Evolutionary conservation across 768 basidiomycete genomes (phyloP).

Genomic region (Naematelia aurantialba): DNA sequence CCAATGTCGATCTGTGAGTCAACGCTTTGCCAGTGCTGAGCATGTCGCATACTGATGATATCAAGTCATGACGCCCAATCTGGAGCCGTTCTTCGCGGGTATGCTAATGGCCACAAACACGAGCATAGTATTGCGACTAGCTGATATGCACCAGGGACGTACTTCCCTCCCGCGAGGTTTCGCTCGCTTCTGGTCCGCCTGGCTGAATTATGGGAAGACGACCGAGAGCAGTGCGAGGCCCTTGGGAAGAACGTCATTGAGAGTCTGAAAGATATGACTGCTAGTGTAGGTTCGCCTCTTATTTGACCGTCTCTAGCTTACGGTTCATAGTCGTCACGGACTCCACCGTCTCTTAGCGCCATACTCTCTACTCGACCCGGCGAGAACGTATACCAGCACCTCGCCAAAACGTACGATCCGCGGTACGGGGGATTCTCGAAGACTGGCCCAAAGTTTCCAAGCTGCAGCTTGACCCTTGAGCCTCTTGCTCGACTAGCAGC

Average conservation of each 20-base stretch:
- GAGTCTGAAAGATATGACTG: slow-evolving; percentile 31
- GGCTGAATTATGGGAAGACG: slow-evolving; percentile 40
- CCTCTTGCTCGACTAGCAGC: slow-evolving; percentile 34
- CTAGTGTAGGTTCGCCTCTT: background rate
- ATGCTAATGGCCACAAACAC: too few relatives aligned
- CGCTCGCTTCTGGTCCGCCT: slow-evolving; percentile 29
- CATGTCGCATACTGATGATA: background rate
- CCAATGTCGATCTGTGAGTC: slow-evolving; percentile 45
- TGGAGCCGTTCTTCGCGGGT: slow-evolving; percentile 44
- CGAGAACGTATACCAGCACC: slow-evolving; percentile 32
- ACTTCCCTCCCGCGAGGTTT: slow-evolving; percentile 38
- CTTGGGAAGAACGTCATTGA: slow-evolving; percentile 35
- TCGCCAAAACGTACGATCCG: slow-evolving; percentile 42
- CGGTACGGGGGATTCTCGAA: slow-evolving; percentile 52
- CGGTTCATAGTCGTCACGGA: slow-evolving; percentile 16
- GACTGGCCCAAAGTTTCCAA: slow-evolving; percentile 52
- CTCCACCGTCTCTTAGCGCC: slow-evolving; percentile 19
- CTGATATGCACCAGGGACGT: slow-evolving; percentile 24
- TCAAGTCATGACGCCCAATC: slow-evolving; percentile 40
- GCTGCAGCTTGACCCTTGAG: slow-evolving; percentile 38
- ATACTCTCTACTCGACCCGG: slow-evolving; percentile 18
- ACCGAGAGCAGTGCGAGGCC: slow-evolving; percentile 28
- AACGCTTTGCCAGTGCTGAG: background rate
- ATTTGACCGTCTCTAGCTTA: background rate
- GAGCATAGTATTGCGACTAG: slow-evolving; percentile 15